Evolutionary conservation across 116 monocot genomes (phyloP), one percentile per base, ranked within the genome.

Genomic region (Thalassia testudinum): DNA sequence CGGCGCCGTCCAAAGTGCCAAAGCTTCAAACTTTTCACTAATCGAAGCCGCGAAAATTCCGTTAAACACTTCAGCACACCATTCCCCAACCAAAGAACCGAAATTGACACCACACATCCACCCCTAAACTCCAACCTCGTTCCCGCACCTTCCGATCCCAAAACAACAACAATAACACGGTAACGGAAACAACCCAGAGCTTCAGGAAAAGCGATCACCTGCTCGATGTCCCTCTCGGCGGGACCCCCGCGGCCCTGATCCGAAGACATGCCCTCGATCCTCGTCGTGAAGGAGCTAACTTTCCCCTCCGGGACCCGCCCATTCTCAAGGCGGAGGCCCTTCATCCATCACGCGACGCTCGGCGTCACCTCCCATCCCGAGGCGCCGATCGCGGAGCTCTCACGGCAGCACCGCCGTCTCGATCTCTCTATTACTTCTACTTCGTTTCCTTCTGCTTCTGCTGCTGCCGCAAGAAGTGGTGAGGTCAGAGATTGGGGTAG

Each of bases 141-240:
- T n/a, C n/a, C n/a, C n/a, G n/a, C n/a, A n/a, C n/a, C n/a, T n/a
- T n/a, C n/a, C n/a, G n/a, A n/a, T 47, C 47, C 47, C 47, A 3
- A 34, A 34, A 34, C 3, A 34, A 34, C 30, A 34, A 34, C 30
- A 34, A 34, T 34, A 3, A 34, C 3, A 3, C 3, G 6, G 10
- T 34, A 34, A n/a, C n/a, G n/a, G n/a, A n/a, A n/a, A n/a, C n/a
- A n/a, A n/a, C n/a, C n/a, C n/a, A n/a, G n/a, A n/a, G n/a, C n/a
- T n/a, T n/a, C n/a, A n/a, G n/a, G n/a, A 34, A 34, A 34, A 34
- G 10, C 30, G 14, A 28, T n/a, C 28, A 60, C 59, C 59, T 60
- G 59, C 47, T 60, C 59, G 20, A 28, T 21, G 47, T 60, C 59
- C 47, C 59, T 60, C 48, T 48, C 59, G 18, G 27, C 29, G 12